phyloP scores from a whole-genome alignment of 495 filamentous ascomycete species.

The Cairneyella variabilis region DNA sequence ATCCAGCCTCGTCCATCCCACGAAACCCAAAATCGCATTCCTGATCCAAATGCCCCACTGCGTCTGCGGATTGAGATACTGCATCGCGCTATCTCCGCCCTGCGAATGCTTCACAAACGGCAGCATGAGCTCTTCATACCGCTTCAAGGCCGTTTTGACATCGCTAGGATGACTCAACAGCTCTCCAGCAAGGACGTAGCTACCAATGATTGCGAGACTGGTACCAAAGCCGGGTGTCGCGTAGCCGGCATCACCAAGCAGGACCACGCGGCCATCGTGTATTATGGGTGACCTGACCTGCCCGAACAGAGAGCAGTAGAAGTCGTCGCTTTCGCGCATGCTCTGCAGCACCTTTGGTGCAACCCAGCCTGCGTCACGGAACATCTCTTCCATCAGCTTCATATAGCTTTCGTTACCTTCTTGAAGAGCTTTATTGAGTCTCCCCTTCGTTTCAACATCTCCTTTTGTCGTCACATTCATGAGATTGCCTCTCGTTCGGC shows the following conservation, averaged over 20 bases:
- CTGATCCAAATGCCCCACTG: conserved; percentile 11
- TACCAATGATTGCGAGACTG: conserved; percentile 23
- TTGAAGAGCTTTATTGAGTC: conserved; percentile 30
- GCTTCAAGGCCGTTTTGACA: conserved; percentile 16
- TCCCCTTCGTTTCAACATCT: conserved; percentile 17
- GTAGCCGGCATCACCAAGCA: conserved; percentile 37
- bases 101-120: conserved; percentile 17
- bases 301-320: conserved; percentile 42
- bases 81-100: conserved; percentile 12
- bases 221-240: conserved; percentile 26
- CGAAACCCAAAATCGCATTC: conserved; percentile 9
- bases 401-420: conserved; percentile 39
- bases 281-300: conserved; percentile 40
- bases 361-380: conserved; percentile 40
- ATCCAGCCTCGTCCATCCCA: conserved; percentile 1
- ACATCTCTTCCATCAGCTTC: conserved; percentile 32
- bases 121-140: conserved; percentile 21
- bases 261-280: conserved; percentile 30
- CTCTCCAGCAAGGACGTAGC: conserved; percentile 27
- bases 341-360: conserved; percentile 30
- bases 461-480: conserved; percentile 29
- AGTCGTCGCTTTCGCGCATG: conserved; percentile 42
- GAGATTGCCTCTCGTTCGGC: conserved; percentile 28
- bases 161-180: conserved; percentile 13
- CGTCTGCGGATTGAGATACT: conserved; percentile 23